These are phyloP conservation scores for Arxiozyma heterogenica DNA, from an alignment of 1,139 yeast species.

Conservation along the genomic window DNA sequence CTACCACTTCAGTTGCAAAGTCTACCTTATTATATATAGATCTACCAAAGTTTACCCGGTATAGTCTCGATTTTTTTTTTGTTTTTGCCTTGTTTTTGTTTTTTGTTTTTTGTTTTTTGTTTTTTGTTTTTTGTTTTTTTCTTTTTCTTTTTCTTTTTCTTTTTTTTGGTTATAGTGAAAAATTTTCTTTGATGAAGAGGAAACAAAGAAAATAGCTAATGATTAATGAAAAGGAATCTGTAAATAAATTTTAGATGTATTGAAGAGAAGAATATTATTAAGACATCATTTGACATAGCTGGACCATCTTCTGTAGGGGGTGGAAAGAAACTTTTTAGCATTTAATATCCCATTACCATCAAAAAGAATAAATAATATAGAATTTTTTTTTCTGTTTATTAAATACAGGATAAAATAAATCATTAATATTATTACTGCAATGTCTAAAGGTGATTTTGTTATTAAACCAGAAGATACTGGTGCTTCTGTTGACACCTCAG, in stretches of 20 bases:
- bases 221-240: background rate
- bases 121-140: background rate
- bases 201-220: background rate
- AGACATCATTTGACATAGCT: background rate
- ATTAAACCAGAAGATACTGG: slow-evolving; percentile 85
- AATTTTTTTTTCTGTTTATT: too few species aligned
- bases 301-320: too few species aligned
- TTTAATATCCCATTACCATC: background rate
- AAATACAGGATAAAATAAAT: background rate
- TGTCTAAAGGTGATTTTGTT: slow-evolving; percentile 54
- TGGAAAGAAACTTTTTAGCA: background rate
- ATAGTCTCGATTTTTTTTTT: background rate
- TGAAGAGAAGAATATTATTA: background rate
- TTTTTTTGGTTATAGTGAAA: background rate
- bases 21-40: too few species aligned
- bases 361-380: too few species aligned
- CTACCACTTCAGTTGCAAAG: too few species aligned
- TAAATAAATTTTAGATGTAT: background rate
- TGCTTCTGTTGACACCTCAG: slow-evolving; percentile 78
- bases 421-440: slow-evolving; percentile 6
- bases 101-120: background rate
- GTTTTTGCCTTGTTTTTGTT: background rate
- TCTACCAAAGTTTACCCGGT: background rate
- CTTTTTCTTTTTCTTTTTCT: background rate
- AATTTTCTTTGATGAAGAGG: background rate